Percentiles rank a stretch among this genome's conserved stretches.
phyloP scores from a whole-genome alignment of 192 early-diverging fungal species.

The Coemansia sp. region DNA sequence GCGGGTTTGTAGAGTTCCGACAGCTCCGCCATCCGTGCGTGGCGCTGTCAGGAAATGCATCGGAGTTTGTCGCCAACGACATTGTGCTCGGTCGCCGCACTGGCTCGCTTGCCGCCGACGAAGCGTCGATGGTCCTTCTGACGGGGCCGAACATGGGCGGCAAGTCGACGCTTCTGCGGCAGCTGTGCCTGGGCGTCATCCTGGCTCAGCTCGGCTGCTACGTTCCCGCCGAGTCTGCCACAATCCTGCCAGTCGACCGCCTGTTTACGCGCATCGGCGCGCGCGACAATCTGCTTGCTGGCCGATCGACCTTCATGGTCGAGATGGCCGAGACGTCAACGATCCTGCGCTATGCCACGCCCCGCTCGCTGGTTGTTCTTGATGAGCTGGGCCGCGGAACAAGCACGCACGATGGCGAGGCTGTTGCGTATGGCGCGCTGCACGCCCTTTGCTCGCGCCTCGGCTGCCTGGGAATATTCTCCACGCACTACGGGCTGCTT shows the following conservation, averaged over 20 bases:
- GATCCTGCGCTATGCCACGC: slow-evolving; percentile 89
- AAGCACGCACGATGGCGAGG: slow-evolving; percentile 94
- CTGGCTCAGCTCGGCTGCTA: slow-evolving; percentile 96
- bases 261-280: slow-evolving; percentile 98
- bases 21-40: slow-evolving; percentile 95
- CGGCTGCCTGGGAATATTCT: slow-evolving; percentile 90
- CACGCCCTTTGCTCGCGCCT: slow-evolving; percentile 78
- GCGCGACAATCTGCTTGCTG: slow-evolving; percentile 93
- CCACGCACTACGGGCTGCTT: slow-evolving; percentile 93
- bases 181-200: slow-evolving; percentile 92
- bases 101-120: slow-evolving; percentile 30
- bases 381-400: slow-evolving; percentile 99
- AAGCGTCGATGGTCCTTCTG: slow-evolving; percentile 73
- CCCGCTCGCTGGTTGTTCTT: slow-evolving; percentile 86
- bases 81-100: slow-evolving; percentile 64
- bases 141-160: slow-evolving; percentile 99
- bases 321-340: slow-evolving; percentile 92
- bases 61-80: slow-evolving; percentile 96
- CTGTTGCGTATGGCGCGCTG: slow-evolving; percentile 91
- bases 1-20: slow-evolving; percentile 76
- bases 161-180: slow-evolving; percentile 94
- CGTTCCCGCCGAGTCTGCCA: slow-evolving; percentile 79
- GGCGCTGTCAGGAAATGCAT: slow-evolving; percentile 31
- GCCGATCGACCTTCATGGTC: slow-evolving; percentile 96
- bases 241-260: slow-evolving; percentile 81